Evolutionary conservation across 2,329 filamentous ascomycete genomes (phyloP).

Genomic region (Coniochaeta sp.): DNA sequence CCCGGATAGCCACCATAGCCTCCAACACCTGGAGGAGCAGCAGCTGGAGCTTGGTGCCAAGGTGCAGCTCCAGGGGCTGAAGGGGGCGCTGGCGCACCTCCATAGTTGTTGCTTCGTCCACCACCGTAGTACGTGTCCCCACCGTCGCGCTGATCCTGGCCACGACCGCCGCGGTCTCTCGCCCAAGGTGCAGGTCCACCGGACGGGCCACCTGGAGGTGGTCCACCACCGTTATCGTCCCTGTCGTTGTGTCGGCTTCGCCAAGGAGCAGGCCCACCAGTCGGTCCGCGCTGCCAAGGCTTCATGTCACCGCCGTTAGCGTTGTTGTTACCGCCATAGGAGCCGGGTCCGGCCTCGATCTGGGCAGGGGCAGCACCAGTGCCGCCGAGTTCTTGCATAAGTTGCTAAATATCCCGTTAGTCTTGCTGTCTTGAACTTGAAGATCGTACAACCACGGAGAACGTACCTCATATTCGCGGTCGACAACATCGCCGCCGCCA

Average conservation of each 20-base stretch:
- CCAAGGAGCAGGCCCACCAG: constrained; percentile 81
- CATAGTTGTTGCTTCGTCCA: constrained; percentile 24
- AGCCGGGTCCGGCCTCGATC: constrained; percentile 77
- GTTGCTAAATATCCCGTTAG: constrained; percentile 58
- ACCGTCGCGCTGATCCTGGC: constrained; percentile 34
- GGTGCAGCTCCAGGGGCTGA: constrained; percentile 37
- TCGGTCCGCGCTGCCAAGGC: constrained; percentile 84
- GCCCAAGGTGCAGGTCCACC: constrained; percentile 53
- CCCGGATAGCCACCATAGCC: constrained; percentile 50
- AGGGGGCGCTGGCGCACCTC: constrained; percentile 11
- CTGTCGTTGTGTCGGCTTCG: constrained; percentile 48
- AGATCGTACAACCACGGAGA: background rate
- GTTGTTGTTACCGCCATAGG: constrained; percentile 34
- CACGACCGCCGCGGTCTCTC: constrained; percentile 35
- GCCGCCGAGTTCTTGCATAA: constrained; percentile 94
- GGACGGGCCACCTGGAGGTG: constrained; percentile 31
- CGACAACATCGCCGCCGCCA: constrained; percentile 74
- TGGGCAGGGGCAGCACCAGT: constrained; percentile 63
- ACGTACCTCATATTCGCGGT: constrained; percentile 89
- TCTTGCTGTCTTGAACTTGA: constrained; percentile 10
- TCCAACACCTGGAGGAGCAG: constrained; percentile 31
- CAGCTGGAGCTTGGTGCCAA: constrained; percentile 53
- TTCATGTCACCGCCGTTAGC: constrained; percentile 58
- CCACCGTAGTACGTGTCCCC: constrained; percentile 39
- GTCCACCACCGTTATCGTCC: constrained; percentile 32